These are phyloP conservation scores for Chaetomiaceae sp. DNA, from an alignment of 2,329 filamentous ascomycete species.

Conservation along the genomic window DNA sequence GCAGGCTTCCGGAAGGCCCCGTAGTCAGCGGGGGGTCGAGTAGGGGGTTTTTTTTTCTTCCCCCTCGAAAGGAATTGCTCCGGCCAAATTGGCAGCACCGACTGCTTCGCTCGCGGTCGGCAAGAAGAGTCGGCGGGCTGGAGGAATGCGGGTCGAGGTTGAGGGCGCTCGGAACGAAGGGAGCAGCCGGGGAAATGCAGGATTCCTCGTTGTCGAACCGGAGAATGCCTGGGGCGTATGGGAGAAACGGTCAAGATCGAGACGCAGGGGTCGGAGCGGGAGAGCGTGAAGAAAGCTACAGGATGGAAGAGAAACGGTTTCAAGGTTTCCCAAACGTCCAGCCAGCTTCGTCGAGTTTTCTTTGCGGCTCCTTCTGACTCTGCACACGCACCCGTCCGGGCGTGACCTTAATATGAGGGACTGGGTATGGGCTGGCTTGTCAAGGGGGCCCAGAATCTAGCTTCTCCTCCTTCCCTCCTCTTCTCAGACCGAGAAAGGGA, in stretches of 20 bases:
- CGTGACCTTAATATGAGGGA: constrained; percentile 25
- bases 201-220: constrained; percentile 39
- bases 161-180: constrained; percentile 29
- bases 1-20: neutral
- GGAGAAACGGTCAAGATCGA: constrained; percentile 11
- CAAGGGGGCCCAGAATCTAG: constrained; percentile 25
- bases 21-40: constrained; percentile 4
- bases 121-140: constrained; percentile 6
- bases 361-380: constrained; percentile 3
- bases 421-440: constrained; percentile 25
- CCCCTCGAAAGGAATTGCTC: neutral
- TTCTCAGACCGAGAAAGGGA: constrained; percentile 29
- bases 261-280: constrained; percentile 12
- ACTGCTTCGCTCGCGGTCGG: constrained; percentile 12
- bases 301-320: constrained; percentile 5
- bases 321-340: constrained; percentile 12
- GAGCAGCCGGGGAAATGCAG: constrained; percentile 31
- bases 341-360: constrained; percentile 9
- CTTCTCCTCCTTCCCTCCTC: constrained; percentile 32
- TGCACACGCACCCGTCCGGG: constrained; percentile 19
- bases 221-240: constrained; percentile 39
- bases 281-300: constrained; percentile 19
- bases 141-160: constrained; percentile 6
- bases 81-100: constrained; percentile 1
- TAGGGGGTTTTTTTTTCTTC: constrained; percentile 6